Percentiles rank a stretch among this genome's conserved stretches.
These are phyloP conservation scores for Fragaria vesca DNA, from an alignment of 306 rosid genomes.

Conservation along the genomic window DNA sequence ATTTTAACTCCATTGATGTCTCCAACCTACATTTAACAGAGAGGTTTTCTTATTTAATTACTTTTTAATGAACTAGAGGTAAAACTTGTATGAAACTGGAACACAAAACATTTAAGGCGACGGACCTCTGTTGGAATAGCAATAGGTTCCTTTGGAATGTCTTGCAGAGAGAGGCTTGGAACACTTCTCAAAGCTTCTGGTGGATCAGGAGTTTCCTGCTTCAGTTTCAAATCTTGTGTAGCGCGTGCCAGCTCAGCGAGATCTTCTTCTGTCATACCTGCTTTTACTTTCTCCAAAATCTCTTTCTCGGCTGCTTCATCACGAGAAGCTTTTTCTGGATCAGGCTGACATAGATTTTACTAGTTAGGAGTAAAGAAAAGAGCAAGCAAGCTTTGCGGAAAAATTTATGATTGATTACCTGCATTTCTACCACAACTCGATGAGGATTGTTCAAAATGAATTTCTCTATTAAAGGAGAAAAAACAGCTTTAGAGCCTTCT, in stretches of 20 bases:
- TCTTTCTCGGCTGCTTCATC: slow-evolving; percentile 86
- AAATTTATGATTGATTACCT: slow-evolving; percentile 48
- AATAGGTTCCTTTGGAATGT: slow-evolving; percentile 94
- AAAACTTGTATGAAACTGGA: slow-evolving; percentile 22
- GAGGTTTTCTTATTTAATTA: background rate
- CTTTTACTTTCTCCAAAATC: slow-evolving; percentile 65
- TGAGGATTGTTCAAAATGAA: slow-evolving; percentile 84
- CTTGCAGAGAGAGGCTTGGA: slow-evolving; percentile 86
- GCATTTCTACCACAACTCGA: slow-evolving; percentile 90
- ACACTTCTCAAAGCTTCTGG: slow-evolving; percentile 93
- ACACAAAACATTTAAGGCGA: slow-evolving; percentile 18
- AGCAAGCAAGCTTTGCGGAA: background rate
- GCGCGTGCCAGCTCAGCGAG: slow-evolving; percentile 84
- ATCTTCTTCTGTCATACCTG: slow-evolving; percentile 86
- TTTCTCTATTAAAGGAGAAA: slow-evolving; percentile 87
- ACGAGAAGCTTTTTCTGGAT: slow-evolving; percentile 79
- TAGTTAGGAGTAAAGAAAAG: slow-evolving; percentile 3
- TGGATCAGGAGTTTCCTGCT: slow-evolving; percentile 97
- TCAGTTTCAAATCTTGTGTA: slow-evolving; percentile 74
- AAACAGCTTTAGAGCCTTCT: slow-evolving; percentile 87
- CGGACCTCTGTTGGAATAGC: slow-evolving; percentile 71
- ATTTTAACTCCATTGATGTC: slow-evolving; percentile 81
- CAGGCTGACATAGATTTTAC: slow-evolving; percentile 64
- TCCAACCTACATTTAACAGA: slow-evolving; percentile 60
- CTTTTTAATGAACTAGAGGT: background rate